Base-by-base conservation (phyloP, 2,329 filamentous ascomycete species). In the Ophiocordyceps sinensis region DNA sequence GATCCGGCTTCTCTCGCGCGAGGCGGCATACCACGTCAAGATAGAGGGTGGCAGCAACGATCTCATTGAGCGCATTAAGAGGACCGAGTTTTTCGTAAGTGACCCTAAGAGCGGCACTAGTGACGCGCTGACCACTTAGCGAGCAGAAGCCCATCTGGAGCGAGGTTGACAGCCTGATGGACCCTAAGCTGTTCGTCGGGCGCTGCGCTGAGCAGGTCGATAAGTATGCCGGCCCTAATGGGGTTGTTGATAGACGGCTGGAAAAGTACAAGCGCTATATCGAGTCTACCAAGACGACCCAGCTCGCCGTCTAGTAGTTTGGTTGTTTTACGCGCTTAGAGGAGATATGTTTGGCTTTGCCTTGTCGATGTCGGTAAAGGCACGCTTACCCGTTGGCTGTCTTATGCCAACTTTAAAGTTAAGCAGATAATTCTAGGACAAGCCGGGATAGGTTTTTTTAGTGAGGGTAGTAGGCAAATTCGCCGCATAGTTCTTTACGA, bases 1-100 rank as follows among this genome's bases (percentile, higher is more conserved):
- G 60, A 88, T 94, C 53, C 80, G 82, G 8, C 82, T 94, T 2
- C 71, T 94, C 36, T 84, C 75, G 2, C 82, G 87, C 63, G 68
- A 93, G 62, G 85, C 86, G 0, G 74, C 71, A 36, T 67, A 70
- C 28, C 77, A 81, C 34, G 67, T 71, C 28, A 69, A 71, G 57
- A 51, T 64, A 36, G 60, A 71, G 59, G 85, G 85, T 30, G 77
- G 79, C 50, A 65, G 75, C 41, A 94, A 94, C 54, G 86, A 94
- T 57, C 69, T 94, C 3, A 76, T 94, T 13, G 77, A 85, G 47
- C 68, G 87, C 13, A 87, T 95, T 56, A 76, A 75, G 57, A 67
- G 63, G 40, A 80, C 71, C 35, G 66, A 76, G 36, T 94, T 84
- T 68, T 94, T 94, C 66, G 36, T 37, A n/a, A 37, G 36, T 28